These are phyloP conservation scores for Lachnellula arida DNA, from an alignment of 2,329 filamentous ascomycete species.

Conservation along the genomic window DNA sequence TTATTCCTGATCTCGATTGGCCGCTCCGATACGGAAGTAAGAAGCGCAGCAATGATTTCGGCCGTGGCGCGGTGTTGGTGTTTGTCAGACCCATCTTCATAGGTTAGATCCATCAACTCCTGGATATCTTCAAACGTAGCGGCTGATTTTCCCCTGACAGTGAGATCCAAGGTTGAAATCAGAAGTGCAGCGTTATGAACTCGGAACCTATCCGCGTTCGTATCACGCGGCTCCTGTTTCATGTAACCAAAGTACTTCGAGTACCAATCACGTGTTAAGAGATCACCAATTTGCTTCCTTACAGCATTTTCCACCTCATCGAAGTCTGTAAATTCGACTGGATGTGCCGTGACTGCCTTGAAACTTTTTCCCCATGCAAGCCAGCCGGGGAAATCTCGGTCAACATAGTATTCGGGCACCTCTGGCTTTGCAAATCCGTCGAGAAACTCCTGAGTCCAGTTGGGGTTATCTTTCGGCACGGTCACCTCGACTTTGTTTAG, in stretches of 20 bases:
- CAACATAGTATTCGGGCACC: slow-evolving; percentile 79
- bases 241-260: slow-evolving; percentile 84
- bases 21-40: slow-evolving; percentile 76
- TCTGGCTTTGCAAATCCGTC: slow-evolving; percentile 69
- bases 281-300: slow-evolving; percentile 72
- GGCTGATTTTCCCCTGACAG: slow-evolving; percentile 72
- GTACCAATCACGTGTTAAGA: slow-evolving; percentile 82
- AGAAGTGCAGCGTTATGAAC: slow-evolving; percentile 84
- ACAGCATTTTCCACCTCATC: slow-evolving; percentile 74
- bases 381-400: slow-evolving; percentile 92
- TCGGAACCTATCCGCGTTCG: slow-evolving; percentile 77
- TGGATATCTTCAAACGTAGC: slow-evolving; percentile 86
- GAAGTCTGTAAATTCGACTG: slow-evolving; percentile 61
- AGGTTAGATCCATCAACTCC: slow-evolving; percentile 70
- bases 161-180: slow-evolving; percentile 84
- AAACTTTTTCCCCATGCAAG: slow-evolving; percentile 90
- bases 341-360: slow-evolving; percentile 70
- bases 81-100: slow-evolving; percentile 91
- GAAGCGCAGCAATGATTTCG: slow-evolving; percentile 83
- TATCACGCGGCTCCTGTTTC: slow-evolving; percentile 91
- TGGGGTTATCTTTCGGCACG: slow-evolving; percentile 68
- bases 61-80: slow-evolving; percentile 95
- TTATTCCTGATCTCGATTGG: slow-evolving; percentile 66
- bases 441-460: slow-evolving; percentile 76
- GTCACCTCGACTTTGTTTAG: slow-evolving; percentile 70